phyloP scores from a whole-genome alignment of 768 basidiomycete genomes.

The Mycena polygramma region DNA sequence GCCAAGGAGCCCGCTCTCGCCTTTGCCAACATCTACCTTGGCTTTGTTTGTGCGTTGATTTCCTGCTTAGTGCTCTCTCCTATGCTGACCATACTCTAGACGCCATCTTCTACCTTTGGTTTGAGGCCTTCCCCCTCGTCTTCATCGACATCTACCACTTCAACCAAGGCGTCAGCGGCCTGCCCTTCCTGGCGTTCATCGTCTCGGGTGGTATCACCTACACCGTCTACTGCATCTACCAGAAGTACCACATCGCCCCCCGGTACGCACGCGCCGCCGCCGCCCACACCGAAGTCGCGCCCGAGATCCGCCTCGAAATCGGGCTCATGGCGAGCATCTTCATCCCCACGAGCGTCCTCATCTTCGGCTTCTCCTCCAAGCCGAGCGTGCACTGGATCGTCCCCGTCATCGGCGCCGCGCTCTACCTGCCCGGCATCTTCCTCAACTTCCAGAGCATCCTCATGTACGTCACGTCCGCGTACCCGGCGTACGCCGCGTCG shows the following conservation, averaged over 20 bases:
- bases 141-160: constrained; percentile 50
- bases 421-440: constrained; percentile 45
- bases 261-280: constrained; percentile 32
- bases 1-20: constrained; percentile 48
- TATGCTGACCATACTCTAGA: constrained; percentile 20
- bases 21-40: constrained; percentile 47
- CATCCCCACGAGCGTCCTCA: constrained; percentile 22
- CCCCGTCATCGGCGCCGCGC: constrained; percentile 29
- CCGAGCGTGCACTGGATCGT: constrained; percentile 21
- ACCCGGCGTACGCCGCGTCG: constrained; percentile 43
- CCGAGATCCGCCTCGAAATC: constrained; percentile 49
- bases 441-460: constrained; percentile 46
- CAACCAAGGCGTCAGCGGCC: constrained; percentile 33
- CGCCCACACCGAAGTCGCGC: constrained; percentile 32
- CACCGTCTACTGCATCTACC: constrained; percentile 39
- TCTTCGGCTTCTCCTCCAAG: constrained; percentile 25
- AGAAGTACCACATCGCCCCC: constrained; percentile 34
- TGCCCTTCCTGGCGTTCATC: constrained; percentile 32
- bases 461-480: constrained; percentile 49
- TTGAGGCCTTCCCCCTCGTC: constrained; percentile 50
- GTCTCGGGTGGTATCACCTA: constrained; percentile 36
- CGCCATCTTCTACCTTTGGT: constrained; percentile 50
- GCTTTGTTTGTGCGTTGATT: constrained; percentile 43
- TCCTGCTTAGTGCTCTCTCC: not conserved
- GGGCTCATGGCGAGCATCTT: constrained; percentile 41